These are phyloP conservation scores for Rosellinia necatrix DNA, from an alignment of 2,329 filamentous ascomycete species.

Conservation along the genomic window DNA sequence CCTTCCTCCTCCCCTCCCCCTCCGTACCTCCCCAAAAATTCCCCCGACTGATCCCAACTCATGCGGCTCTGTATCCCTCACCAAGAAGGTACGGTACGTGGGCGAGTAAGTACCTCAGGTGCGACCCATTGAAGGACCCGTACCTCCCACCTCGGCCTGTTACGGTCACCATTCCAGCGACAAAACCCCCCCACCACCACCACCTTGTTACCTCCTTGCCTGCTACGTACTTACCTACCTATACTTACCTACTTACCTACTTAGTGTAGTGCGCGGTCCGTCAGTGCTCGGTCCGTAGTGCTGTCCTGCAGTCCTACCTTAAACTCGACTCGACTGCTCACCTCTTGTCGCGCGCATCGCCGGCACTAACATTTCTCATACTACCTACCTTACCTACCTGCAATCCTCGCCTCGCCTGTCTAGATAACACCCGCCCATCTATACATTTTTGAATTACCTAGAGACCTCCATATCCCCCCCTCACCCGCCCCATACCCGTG, in stretches of 20 bases:
- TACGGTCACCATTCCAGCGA: constrained; percentile 20
- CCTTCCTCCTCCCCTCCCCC: neutral
- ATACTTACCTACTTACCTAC: constrained; percentile 3
- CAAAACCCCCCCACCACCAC: constrained; percentile 12
- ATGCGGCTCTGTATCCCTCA: constrained; percentile 22
- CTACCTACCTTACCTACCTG: neutral
- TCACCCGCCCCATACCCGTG: neutral
- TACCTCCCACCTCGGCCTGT: no score
- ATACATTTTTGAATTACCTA: no score
- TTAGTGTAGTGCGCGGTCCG: no score
- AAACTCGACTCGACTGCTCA: no score
- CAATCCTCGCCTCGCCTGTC: neutral
- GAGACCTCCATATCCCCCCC: neutral
- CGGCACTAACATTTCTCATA: neutral
- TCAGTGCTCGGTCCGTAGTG: no score
- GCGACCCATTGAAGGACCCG: no score
- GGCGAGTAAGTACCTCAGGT: no score
- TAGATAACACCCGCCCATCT: no score
- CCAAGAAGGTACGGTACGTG: neutral
- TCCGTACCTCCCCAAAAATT: no score
- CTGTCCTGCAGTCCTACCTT: no score
- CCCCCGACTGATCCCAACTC: constrained; percentile 11
- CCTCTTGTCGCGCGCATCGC: neutral
- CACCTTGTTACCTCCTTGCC: neutral
- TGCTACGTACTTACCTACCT: constrained; percentile 6